Evolutionary conservation across 2,329 filamentous ascomycete genomes (phyloP).

Genomic region (Hymenoscyphus salicellus): DNA sequence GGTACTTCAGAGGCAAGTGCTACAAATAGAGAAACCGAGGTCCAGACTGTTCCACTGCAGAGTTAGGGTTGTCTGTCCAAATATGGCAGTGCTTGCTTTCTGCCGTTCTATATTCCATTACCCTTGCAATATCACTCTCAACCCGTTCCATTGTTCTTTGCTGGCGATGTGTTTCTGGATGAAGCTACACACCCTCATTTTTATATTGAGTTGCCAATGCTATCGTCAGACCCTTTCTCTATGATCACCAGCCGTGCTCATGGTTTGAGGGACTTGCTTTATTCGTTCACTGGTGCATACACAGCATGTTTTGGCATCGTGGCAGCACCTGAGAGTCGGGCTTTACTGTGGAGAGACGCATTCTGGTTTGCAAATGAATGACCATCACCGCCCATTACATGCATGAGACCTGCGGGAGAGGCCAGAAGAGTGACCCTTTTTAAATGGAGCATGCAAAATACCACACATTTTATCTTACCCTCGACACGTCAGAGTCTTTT

Average conservation of each 20-base stretch:
- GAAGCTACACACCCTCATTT: slow-evolving; percentile 11
- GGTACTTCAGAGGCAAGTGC: background rate
- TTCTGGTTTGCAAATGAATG: slow-evolving; percentile 24
- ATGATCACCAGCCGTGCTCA: slow-evolving; percentile 27
- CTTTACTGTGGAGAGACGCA: slow-evolving; percentile 16
- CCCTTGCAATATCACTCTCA: background rate
- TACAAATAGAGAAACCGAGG: slow-evolving; percentile 1
- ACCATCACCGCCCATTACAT: slow-evolving; percentile 11
- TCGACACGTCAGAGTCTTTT: slow-evolving; percentile 35
- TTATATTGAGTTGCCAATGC: slow-evolving; percentile 3
- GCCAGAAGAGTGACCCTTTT: slow-evolving; percentile 12
- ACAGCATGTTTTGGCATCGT: slow-evolving; percentile 32
- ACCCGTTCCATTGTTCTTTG: background rate
- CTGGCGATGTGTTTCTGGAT: slow-evolving; percentile 6
- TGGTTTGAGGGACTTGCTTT: slow-evolving; percentile 20
- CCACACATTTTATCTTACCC: slow-evolving; percentile 14
- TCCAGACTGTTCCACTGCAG: background rate
- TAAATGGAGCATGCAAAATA: slow-evolving; percentile 22
- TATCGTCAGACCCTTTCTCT: slow-evolving; percentile 4
- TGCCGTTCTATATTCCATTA: background rate
- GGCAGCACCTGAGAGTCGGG: slow-evolving; percentile 24
- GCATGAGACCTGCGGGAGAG: slow-evolving; percentile 24
- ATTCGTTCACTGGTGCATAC: slow-evolving; percentile 30
- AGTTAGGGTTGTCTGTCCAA: background rate
- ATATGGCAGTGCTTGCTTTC: background rate